These are phyloP conservation scores for Candida morakotiae DNA, from an alignment of 805 yeast species.

Conservation along the genomic window DNA sequence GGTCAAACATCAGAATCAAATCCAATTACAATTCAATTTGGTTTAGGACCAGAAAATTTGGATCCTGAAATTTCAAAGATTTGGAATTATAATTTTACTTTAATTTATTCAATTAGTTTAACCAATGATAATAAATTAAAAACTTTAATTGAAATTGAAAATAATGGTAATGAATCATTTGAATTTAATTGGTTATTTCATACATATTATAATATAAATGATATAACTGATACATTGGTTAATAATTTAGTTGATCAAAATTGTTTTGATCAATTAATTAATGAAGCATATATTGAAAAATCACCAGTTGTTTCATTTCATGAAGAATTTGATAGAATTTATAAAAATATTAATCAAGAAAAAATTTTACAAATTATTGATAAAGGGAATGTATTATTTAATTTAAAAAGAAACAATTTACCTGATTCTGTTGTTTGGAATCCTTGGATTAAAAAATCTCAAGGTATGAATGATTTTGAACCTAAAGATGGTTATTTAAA, in stretches of 20 bases:
- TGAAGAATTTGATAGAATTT: constrained; percentile 84
- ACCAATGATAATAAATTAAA: constrained; percentile 52
- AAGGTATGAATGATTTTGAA: constrained; percentile 79
- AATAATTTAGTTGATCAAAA: constrained; percentile 71
- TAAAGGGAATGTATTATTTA: constrained; percentile 66
- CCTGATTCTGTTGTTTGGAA: constrained; percentile 90
- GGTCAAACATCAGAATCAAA: constrained; percentile 73
- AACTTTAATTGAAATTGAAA: constrained; percentile 73
- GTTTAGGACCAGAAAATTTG: constrained; percentile 81
- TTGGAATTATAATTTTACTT: constrained; percentile 74
- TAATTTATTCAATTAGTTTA: constrained; percentile 66
- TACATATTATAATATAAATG: constrained; percentile 73
- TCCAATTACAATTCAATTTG: constrained; percentile 79
- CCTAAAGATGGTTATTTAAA: constrained; percentile 80
- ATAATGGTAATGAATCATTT: constrained; percentile 60
- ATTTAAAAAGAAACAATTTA: constrained; percentile 60
- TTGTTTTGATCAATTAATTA: constrained; percentile 73
- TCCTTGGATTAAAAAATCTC: constrained; percentile 88
- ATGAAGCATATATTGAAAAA: constrained; percentile 59
- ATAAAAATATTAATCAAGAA: constrained; percentile 52
- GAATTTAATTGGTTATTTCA: constrained; percentile 95
- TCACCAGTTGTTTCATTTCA: constrained; percentile 71
- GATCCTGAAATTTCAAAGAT: constrained; percentile 52
- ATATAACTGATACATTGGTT: constrained; percentile 73
- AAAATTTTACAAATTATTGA: constrained; percentile 66